phyloP scores from a whole-genome alignment of 2,329 filamentous ascomycete genomes.

The Gliomastix tumulicola region DNA sequence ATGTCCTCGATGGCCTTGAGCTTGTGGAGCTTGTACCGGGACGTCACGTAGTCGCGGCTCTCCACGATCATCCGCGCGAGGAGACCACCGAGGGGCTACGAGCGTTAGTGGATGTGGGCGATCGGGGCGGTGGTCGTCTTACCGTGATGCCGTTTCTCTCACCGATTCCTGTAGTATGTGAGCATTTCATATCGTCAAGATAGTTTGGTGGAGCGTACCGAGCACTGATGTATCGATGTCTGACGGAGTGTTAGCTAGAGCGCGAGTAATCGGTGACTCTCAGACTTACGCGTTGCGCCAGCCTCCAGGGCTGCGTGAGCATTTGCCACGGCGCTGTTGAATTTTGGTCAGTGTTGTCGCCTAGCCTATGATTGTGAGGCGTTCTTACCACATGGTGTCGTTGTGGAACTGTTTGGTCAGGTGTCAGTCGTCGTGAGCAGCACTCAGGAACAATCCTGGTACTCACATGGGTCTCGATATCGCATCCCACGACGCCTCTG shows the following conservation, averaged over 20 bases:
- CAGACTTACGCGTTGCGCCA: conserved; percentile 49
- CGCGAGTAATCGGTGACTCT: not conserved
- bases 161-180: too few relatives aligned
- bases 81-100: not conserved
- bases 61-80: conserved; percentile 7
- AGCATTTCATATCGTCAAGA: too few relatives aligned
- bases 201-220: too few relatives aligned
- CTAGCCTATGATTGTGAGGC: too few relatives aligned
- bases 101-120: too few relatives aligned
- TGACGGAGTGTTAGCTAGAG: not conserved
- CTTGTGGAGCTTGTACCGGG: conserved; percentile 85
- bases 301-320: conserved; percentile 82
- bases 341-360: too few relatives aligned
- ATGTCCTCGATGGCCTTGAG: conserved; percentile 84
- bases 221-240: not conserved
- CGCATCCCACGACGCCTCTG: conserved; percentile 37
- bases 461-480: conserved; percentile 51
- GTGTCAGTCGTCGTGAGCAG: too few relatives aligned
- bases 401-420: not conserved
- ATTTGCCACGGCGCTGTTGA: conserved; percentile 83
- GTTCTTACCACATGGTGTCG: too few relatives aligned
- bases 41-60: conserved; percentile 74
- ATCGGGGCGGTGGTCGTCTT: too few relatives aligned
- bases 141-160: not conserved
- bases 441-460: too few relatives aligned